phyloP scores from a whole-genome alignment of 345 rosid genomes.

The Lepidium didymum region DNA sequence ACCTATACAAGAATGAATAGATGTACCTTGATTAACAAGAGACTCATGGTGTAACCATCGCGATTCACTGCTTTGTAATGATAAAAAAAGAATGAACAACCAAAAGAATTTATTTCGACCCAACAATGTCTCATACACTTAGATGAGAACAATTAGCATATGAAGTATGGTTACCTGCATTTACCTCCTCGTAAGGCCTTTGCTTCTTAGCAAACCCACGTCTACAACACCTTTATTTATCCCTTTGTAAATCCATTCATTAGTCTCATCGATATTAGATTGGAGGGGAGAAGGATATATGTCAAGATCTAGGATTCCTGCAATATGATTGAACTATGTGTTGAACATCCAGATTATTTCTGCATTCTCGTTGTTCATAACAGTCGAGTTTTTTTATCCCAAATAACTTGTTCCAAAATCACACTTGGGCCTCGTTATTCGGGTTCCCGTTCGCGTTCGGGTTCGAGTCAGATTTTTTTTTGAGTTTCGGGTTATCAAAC shows the following conservation, averaged over 20 bases:
- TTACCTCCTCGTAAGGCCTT: conserved; percentile 51
- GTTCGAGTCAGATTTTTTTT: too few species aligned
- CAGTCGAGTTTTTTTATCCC: conserved; percentile 55
- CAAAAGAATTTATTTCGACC: too few species aligned
- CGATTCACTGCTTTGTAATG: too few species aligned
- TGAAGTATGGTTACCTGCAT: neutral
- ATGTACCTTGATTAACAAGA: too few species aligned
- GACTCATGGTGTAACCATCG: too few species aligned
- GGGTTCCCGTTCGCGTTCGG: too few species aligned
- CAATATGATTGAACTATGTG: conserved; percentile 44
- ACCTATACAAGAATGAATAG: too few species aligned
- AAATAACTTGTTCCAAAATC: conserved; percentile 32
- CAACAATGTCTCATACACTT: too few species aligned
- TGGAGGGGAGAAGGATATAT: conserved; percentile 40
- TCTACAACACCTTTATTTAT: conserved; percentile 47
- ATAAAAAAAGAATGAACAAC: too few species aligned
- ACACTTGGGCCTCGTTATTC: neutral
- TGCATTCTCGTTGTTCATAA: conserved; percentile 50
- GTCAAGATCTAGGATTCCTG: conserved; percentile 37
- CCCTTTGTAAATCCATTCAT: conserved; percentile 43
- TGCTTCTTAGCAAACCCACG: conserved; percentile 49
- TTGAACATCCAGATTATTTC: conserved; percentile 52
- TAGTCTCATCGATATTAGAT: conserved; percentile 34
- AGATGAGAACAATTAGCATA: neutral
- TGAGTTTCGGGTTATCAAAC: too few species aligned